phyloP scores from a whole-genome alignment of 139 green algal genomes.

The Zygnema cylindricum region DNA sequence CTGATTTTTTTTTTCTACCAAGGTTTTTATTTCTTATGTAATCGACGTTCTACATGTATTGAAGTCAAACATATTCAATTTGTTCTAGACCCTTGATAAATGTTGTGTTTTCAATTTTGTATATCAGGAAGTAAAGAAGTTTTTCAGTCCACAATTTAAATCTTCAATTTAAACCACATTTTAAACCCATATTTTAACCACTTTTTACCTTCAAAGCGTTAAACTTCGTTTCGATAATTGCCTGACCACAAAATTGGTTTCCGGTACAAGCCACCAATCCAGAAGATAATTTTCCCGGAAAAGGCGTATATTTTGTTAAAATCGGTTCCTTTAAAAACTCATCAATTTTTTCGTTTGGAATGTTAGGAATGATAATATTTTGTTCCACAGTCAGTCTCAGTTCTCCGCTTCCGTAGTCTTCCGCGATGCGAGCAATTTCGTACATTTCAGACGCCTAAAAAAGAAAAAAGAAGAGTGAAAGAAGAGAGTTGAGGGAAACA shows the following conservation, averaged over 20 bases:
- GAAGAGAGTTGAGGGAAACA: too few species aligned
- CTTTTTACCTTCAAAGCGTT: slow-evolving; percentile 73
- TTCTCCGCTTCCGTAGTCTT: slow-evolving; percentile 84
- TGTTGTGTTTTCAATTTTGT: too few species aligned
- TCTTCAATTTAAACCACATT: too few species aligned
- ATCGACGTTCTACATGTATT: too few species aligned
- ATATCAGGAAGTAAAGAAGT: too few species aligned
- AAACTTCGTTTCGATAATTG: slow-evolving; percentile 95
- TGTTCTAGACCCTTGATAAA: too few species aligned
- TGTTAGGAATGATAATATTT: slow-evolving; percentile 91
- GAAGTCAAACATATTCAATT: too few species aligned
- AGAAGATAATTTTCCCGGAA: slow-evolving; percentile 50
- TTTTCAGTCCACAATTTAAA: too few species aligned
- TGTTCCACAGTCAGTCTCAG: slow-evolving; percentile 93
- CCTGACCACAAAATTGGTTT: slow-evolving; percentile 95
- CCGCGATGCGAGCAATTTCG: slow-evolving; percentile 78
- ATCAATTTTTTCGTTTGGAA: slow-evolving; percentile 83
- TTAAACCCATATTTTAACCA: too few species aligned
- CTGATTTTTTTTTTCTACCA: too few species aligned
- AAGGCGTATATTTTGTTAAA: slow-evolving; percentile 61
- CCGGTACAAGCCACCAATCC: slow-evolving; percentile 85
- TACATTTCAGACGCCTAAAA: slow-evolving; percentile 75
- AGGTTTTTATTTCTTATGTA: too few species aligned
- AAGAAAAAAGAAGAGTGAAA: neutral
- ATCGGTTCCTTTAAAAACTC: slow-evolving; percentile 87